Base-by-base conservation (phyloP, 1,139 yeast genomes). In the Barnettozyma hawaiiensis region DNA sequence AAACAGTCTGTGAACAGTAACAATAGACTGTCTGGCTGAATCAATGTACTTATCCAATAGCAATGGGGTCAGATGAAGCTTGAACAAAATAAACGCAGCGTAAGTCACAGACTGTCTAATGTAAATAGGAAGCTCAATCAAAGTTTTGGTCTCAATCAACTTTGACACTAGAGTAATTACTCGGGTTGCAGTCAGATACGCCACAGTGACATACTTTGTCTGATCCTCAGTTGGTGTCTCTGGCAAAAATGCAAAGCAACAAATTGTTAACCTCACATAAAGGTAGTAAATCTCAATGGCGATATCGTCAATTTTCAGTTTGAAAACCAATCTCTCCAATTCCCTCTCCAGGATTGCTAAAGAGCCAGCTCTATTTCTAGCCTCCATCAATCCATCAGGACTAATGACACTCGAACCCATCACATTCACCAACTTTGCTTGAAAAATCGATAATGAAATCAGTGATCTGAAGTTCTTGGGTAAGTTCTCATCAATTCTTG, bases 151-250 rank as follows among this genome's bases (percentile, higher is more conserved):
- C 50, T 85, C 86, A 31, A 85, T 72, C 57, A 87, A 65, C 50
- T 80, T 78, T 1, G 95, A 82, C 35, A 86, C 75, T 16, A 87
- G 68, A 1, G 97, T 87, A 18, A 89, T 78, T 34, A 87, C 78
- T 48, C 92, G 71, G 0, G 97, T 89, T 2, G 96, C 89, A 1
- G 89, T 67, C 42, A 84, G 68, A 59, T 86, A 89, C 0, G 95
- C 95, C 32, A 80, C 77, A 36, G 87, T 81, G 15, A 89, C 92
- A 60, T 85, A 87, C 52, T 79, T 81, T 0, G 87, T 84, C 62
- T 86, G 96, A 62, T 85, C 95, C 54, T 84, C 94, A 37, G 83
- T 76, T 4, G 96, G 94, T 0, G 96, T 85, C 12, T 86, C 95
- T 1, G 97, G 97, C 45, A 90, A 68, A 57, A 89, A 90, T 6